Evolutionary conservation across 768 basidiomycete species (phyloP).

Genomic region (Suillus americanus): DNA sequence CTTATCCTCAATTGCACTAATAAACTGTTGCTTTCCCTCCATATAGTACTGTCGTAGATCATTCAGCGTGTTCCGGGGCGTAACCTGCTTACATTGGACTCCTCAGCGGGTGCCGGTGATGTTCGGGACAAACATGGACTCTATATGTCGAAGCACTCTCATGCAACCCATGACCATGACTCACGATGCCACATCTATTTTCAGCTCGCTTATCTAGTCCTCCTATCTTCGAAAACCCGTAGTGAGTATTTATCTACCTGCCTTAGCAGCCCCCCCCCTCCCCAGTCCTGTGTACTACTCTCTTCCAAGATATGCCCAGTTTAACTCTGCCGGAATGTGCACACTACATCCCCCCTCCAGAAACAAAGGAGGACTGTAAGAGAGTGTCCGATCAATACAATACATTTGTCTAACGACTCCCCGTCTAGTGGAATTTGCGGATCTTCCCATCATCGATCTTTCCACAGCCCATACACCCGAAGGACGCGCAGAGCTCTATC

Average conservation of each 20-base stretch:
- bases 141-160: neutral
- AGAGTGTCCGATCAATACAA: conserved; percentile 10
- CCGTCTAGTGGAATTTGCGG: conserved; percentile 34
- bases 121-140: neutral
- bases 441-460: conserved; percentile 35
- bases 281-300: neutral
- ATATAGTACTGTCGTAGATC: neutral
- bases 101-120: too few relatives aligned
- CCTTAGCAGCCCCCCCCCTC: neutral
- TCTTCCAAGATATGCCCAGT: conserved; percentile 4
- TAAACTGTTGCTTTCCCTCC: too few relatives aligned
- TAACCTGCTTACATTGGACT: too few relatives aligned
- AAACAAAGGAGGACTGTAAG: conserved; percentile 32
- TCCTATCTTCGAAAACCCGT: too few relatives aligned
- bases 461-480: conserved; percentile 32
- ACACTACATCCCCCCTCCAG: conserved; percentile 31
- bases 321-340: conserved; percentile 30
- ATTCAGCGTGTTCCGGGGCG: too few relatives aligned
- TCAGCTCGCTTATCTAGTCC: neutral
- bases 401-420: neutral
- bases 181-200: neutral
- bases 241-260: neutral
- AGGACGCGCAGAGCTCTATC: conserved; percentile 31
- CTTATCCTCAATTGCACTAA: too few relatives aligned
- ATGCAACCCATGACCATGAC: neutral